These are phyloP conservation scores for Somion occarium DNA, from an alignment of 1,284 basidiomycete species.

Conservation along the genomic window DNA sequence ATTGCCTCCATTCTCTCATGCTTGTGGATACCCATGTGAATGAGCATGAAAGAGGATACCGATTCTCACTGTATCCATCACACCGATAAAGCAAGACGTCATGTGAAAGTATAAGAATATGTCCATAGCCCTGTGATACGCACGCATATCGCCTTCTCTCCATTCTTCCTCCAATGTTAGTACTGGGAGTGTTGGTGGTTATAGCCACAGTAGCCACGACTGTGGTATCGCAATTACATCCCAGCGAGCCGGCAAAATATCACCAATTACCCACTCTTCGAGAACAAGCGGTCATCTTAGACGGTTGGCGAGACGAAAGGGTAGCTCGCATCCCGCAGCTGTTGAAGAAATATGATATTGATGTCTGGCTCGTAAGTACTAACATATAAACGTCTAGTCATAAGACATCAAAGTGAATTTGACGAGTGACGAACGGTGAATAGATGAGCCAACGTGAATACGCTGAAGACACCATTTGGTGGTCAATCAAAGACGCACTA, in stretches of 20 bases:
- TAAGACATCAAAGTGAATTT: background rate
- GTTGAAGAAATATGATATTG: conserved; percentile 38
- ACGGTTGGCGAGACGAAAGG: conserved; percentile 40
- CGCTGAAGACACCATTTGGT: conserved; percentile 51
- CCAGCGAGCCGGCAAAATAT: conserved; percentile 32
- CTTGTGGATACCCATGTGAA: too few species aligned
- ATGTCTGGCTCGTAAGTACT: conserved; percentile 38
- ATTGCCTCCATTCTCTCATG: too few species aligned
- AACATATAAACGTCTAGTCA: background rate
- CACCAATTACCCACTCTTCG: conserved; percentile 37
- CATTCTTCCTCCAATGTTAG: too few species aligned
- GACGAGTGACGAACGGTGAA: background rate
- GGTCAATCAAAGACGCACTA: conserved; percentile 45
- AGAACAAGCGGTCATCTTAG: conserved; percentile 39
- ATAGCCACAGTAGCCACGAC: too few species aligned
- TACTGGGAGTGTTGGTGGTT: too few species aligned
- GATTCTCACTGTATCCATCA: too few species aligned
- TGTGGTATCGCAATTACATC: conserved; percentile 33
- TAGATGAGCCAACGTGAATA: conserved; percentile 48
- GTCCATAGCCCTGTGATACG: too few species aligned
- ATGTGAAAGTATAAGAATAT: background rate
- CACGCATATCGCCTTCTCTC: too few species aligned
- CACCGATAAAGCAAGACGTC: background rate
- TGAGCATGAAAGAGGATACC: too few species aligned
- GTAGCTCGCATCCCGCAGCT: conserved; percentile 36